These are phyloP conservation scores for Paramecium sonneborni DNA, from an alignment of 73 alveolate genomes.

Conservation along the genomic window DNA sequence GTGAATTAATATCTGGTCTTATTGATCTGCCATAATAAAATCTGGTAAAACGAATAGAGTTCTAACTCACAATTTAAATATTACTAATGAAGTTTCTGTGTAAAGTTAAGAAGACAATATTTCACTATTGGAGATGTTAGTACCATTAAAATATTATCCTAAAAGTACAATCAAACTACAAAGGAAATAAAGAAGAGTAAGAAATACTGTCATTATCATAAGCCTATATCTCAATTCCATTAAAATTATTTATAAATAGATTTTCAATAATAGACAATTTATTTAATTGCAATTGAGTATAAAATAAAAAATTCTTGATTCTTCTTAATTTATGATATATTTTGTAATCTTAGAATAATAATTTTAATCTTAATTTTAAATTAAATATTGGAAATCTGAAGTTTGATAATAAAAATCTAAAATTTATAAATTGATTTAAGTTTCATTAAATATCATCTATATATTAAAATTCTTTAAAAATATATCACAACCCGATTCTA, in stretches of 20 bases:
- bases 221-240: slow-evolving; percentile 22
- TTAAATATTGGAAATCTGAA: background rate
- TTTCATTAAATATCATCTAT: background rate
- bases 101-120: background rate
- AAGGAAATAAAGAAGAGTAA: background rate
- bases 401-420: background rate
- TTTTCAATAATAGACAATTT: background rate
- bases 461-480: background rate
- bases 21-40: background rate
- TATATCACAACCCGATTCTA: slow-evolving; percentile 7
- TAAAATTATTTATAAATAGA: background rate
- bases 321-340: background rate
- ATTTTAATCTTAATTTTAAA: background rate
- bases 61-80: background rate
- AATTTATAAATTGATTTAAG: background rate
- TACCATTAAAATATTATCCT: background rate
- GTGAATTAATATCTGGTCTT: background rate
- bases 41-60: background rate
- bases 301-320: background rate
- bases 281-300: background rate
- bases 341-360: background rate
- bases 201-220: background rate
- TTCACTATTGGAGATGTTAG: background rate
- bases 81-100: background rate
- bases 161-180: background rate